phyloP scores from a whole-genome alignment of 2,329 filamentous ascomycete species.

The Colletotrichum sp. region DNA sequence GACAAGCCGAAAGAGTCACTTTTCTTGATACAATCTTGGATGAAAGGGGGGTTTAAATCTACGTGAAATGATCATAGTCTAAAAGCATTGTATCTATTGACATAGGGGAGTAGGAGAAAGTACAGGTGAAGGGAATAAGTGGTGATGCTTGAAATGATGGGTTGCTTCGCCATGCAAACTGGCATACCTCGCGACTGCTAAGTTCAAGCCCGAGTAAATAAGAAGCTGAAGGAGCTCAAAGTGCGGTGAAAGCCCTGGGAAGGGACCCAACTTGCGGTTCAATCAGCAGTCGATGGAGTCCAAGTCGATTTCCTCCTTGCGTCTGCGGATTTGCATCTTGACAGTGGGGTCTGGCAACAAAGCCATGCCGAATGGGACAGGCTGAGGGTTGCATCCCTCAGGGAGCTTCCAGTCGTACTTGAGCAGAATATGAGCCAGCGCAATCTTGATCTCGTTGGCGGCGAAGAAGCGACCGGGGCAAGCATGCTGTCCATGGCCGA shows the following conservation, averaged over 20 bases:
- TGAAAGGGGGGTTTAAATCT: background rate
- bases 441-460: constrained; percentile 38
- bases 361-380: background rate
- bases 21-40: background rate
- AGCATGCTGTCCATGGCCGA: constrained; percentile 40
- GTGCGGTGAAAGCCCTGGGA: background rate
- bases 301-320: constrained; percentile 6
- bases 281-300: background rate
- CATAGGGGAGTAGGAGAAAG: background rate
- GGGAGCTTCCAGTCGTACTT: constrained; percentile 32
- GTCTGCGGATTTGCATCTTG: background rate
- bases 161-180: background rate
- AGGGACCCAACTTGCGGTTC: background rate
- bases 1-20: background rate
- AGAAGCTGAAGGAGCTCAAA: background rate
- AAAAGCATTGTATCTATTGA: background rate
- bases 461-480: constrained; percentile 45
- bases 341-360: background rate
- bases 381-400: background rate
- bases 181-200: background rate
- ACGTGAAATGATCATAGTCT: background rate
- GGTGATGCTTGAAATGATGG: background rate
- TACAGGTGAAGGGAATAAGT: background rate
- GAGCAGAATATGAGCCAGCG: constrained; percentile 32
- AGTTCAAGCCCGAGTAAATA: background rate